Evolutionary conservation across 805 yeast genomes (phyloP).

Genomic region (Teunomyces gatunensis): DNA sequence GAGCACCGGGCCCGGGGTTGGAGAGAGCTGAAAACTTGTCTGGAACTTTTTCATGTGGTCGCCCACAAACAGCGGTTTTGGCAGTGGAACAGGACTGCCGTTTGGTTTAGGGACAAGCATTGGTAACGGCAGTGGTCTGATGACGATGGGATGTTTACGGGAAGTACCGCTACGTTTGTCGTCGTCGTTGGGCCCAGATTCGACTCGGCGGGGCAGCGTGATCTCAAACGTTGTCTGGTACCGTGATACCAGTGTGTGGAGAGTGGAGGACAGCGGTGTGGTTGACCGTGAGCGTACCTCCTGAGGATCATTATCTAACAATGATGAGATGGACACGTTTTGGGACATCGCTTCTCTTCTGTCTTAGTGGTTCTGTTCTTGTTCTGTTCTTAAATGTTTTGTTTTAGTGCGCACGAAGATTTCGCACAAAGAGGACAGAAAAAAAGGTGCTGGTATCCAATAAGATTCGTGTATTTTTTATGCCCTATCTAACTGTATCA

Average conservation of each 20-base stretch:
- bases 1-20: conserved; percentile 2
- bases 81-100: background rate
- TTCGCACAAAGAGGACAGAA: background rate
- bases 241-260: conserved; percentile 24
- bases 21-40: conserved; percentile 22
- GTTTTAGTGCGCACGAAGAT: background rate
- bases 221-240: conserved; percentile 31
- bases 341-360: background rate
- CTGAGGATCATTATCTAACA: conserved; percentile 18
- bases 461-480: conserved; percentile 16
- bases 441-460: background rate
- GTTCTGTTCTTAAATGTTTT: too few species aligned
- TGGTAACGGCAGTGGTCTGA: conserved; percentile 12
- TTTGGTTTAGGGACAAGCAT: conserved; percentile 17
- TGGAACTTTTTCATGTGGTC: conserved; percentile 33
- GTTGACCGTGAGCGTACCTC: conserved; percentile 2
- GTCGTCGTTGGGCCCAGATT: conserved; percentile 6
- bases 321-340: conserved; percentile 34
- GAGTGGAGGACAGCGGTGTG: background rate
- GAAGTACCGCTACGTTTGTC: conserved; percentile 2
- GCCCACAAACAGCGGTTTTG: conserved; percentile 10
- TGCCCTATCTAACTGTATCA: conserved; percentile 71
- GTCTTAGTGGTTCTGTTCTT: too few species aligned
- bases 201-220: conserved; percentile 6
- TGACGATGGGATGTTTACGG: conserved; percentile 7